Conservation (phyloP, 768 basidiomycete species). For the Chiua virens region DNA sequence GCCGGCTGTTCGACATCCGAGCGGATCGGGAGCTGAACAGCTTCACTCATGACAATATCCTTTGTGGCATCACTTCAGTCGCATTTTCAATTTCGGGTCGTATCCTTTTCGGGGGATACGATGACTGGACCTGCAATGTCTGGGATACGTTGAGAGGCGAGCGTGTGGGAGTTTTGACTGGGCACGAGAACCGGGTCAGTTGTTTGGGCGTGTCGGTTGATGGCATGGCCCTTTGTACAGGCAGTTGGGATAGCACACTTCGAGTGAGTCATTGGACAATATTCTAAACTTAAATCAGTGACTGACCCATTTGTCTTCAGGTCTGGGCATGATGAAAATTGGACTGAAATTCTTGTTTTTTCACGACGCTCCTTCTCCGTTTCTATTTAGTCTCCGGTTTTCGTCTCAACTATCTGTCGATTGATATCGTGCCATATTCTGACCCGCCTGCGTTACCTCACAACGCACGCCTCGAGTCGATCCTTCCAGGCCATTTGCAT, state of each 20-base stretch:
- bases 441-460: constrained; percentile 48
- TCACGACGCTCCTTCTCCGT: constrained; percentile 22
- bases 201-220: constrained; percentile 95
- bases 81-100: constrained; percentile 98
- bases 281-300: too few relatives aligned
- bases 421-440: constrained; percentile 53
- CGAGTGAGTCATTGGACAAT: constrained; percentile 56
- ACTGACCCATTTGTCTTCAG: constrained; percentile 39
- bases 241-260: constrained; percentile 96
- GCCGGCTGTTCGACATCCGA: constrained; percentile 95
- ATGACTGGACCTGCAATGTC: constrained; percentile 99
- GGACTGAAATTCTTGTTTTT: constrained; percentile 26
- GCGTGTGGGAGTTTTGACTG: constrained; percentile 94
- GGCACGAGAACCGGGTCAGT: constrained; percentile 97
- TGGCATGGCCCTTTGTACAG: constrained; percentile 98
- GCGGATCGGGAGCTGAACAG: constrained; percentile 96
- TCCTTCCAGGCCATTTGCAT: constrained; percentile 53
- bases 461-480: constrained; percentile 57
- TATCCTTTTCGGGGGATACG: constrained; percentile 97
- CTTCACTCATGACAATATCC: constrained; percentile 97
- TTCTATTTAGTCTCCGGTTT: constrained; percentile 22
- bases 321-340: constrained; percentile 74
- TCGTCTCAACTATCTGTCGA: constrained; percentile 35
- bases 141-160: constrained; percentile 99
- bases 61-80: constrained; percentile 98